Conservation (phyloP, 2,329 filamentous ascomycete species). For the Grosmannia serpens region DNA sequence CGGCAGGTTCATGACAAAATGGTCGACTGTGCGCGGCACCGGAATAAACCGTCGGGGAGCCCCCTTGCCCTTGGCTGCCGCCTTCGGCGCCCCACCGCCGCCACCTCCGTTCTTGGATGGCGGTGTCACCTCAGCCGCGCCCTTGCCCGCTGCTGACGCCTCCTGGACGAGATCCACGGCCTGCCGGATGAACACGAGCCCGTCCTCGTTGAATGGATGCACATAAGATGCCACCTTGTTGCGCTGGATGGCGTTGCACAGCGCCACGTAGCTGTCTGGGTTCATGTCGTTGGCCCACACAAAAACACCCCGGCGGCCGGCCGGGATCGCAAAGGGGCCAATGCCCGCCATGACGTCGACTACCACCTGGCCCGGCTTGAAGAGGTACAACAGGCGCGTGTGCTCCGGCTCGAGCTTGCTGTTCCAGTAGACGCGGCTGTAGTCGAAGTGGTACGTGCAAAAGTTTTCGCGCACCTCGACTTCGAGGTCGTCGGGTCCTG, state of each 20-base stretch:
- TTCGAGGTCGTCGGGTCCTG: conserved; percentile 69
- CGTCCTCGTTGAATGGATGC: conserved; percentile 70
- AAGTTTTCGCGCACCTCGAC: conserved; percentile 73
- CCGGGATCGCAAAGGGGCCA: conserved; percentile 86
- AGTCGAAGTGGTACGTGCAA: conserved; percentile 88
- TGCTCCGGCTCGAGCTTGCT: conserved; percentile 84
- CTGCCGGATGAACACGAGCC: conserved; percentile 63
- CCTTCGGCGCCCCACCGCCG: neutral
- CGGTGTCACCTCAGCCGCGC: conserved; percentile 16
- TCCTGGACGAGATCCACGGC: conserved; percentile 51
- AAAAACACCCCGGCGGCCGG: conserved; percentile 80
- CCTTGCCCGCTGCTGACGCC: conserved; percentile 36
- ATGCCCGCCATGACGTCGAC: conserved; percentile 97
- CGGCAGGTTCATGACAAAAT: conserved; percentile 97
- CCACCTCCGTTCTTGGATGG: neutral
- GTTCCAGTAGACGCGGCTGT: conserved; percentile 97
- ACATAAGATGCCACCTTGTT: conserved; percentile 79
- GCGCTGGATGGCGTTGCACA: conserved; percentile 55
- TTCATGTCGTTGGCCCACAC: conserved; percentile 98
- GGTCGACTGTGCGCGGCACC: conserved; percentile 67
- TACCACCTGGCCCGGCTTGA: conserved; percentile 76
- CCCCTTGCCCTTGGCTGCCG: neutral
- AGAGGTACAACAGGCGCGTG: conserved; percentile 62
- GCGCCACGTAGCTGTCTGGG: conserved; percentile 67
- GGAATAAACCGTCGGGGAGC: conserved; percentile 20